Conservation (phyloP, 225 moss, liverwort and hornwort species). For the Pseudoscleropodium purum region DNA sequence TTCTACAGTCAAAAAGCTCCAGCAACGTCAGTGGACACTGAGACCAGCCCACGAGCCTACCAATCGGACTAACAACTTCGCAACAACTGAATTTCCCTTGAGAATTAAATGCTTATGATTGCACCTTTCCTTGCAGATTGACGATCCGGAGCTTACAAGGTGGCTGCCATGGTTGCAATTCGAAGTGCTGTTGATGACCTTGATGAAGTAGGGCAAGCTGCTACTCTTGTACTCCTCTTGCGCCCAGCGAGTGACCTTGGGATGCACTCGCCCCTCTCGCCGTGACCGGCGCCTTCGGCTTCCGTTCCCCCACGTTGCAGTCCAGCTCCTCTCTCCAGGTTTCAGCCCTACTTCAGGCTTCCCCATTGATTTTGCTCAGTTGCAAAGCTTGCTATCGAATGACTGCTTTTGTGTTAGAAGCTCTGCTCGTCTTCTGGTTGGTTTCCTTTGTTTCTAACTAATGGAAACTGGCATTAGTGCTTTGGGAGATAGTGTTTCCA, state of each 20-base stretch:
- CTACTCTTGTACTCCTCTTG: neutral
- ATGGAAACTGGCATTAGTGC: neutral
- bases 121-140: neutral
- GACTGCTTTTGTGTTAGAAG: neutral
- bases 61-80: neutral
- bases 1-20: neutral
- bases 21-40: neutral
- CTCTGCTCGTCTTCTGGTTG: neutral
- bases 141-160: neutral
- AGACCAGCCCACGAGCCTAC: neutral
- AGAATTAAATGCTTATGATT: neutral
- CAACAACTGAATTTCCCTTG: neutral
- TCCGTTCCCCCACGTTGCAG: neutral
- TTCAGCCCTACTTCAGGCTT: neutral
- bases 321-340: neutral
- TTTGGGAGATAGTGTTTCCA: neutral
- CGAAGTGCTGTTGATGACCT: neutral
- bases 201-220: constrained; percentile 1
- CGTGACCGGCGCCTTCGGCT: neutral
- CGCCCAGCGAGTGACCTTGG: constrained; percentile 4
- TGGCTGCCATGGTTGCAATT: neutral
- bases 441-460: neutral
- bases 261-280: neutral
- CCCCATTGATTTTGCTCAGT: neutral
- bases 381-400: neutral